Evolutionary conservation across 2,329 filamentous ascomycete species (phyloP).

Genomic region (Penicillium janthinellum): DNA sequence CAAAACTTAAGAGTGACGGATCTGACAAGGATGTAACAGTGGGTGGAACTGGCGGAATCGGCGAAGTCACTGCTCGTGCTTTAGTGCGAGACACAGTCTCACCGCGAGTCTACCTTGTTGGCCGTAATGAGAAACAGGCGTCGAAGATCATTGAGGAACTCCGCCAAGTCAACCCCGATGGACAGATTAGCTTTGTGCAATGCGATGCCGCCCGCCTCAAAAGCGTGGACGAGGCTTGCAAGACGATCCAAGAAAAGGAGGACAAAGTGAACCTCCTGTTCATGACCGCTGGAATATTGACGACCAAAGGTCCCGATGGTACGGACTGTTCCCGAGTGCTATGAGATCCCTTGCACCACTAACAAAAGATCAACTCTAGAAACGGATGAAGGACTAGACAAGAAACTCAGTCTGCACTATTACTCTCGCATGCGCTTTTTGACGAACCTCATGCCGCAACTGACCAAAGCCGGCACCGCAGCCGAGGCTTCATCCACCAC

Average conservation of each 20-base stretch:
- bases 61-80: background rate
- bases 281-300: constrained; percentile 39
- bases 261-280: constrained; percentile 43
- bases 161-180: background rate
- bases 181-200: background rate
- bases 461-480: background rate
- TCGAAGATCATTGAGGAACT: background rate
- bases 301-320: constrained; percentile 21
- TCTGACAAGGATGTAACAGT: background rate
- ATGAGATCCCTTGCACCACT: background rate
- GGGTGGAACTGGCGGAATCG: constrained; percentile 2
- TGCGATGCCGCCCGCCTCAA: background rate
- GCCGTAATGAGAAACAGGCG: background rate
- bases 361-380: constrained; percentile 26
- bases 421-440: constrained; percentile 51
- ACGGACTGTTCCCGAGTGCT: background rate
- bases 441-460: constrained; percentile 41
- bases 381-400: constrained; percentile 50
- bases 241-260: constrained; percentile 32
- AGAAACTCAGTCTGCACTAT: constrained; percentile 51
- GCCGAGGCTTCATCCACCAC: background rate
- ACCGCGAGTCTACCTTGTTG: background rate
- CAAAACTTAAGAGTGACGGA: background rate
- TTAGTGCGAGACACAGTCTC: background rate
- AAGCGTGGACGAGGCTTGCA: background rate